These are phyloP conservation scores for Allium sativum DNA, from an alignment of 106 monocot genomes.

Conservation along the genomic window DNA sequence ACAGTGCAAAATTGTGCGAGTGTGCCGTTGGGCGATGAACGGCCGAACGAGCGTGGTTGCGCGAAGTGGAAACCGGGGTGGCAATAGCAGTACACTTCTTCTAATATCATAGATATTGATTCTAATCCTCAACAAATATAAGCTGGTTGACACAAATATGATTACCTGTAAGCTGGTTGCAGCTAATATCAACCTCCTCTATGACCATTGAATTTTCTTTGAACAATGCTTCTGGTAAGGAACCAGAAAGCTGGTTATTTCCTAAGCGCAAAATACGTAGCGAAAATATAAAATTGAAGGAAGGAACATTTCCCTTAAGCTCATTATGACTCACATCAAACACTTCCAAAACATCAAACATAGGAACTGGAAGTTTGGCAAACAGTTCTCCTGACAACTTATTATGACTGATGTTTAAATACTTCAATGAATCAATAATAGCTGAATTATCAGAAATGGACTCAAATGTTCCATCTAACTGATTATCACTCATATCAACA, in stretches of 20 bases:
- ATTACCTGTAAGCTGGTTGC: constrained; percentile 66
- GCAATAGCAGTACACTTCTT: no score
- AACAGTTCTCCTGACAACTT: constrained; percentile 48
- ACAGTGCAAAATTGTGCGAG: no score
- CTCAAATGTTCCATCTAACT: constrained; percentile 39
- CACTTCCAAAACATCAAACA: constrained; percentile 63
- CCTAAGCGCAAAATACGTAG: constrained; percentile 36
- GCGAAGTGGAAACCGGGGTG: no score
- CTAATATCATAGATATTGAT: no score
- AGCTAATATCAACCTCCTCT: constrained; percentile 62
- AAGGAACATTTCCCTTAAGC: constrained; percentile 43
- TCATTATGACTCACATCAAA: constrained; percentile 68
- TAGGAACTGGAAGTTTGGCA: constrained; percentile 26
- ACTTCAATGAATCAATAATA: constrained; percentile 26
- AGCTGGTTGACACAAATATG: not conserved
- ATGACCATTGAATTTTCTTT: constrained; percentile 49
- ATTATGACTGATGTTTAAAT: constrained; percentile 67
- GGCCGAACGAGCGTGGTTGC: no score
- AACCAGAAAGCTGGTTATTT: constrained; percentile 54
- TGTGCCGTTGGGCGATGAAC: no score
- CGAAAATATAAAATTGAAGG: constrained; percentile 59
- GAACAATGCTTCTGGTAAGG: constrained; percentile 57
- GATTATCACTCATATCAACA: constrained; percentile 62
- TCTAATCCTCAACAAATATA: not conserved
- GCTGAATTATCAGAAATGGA: constrained; percentile 35